Percentiles rank a stretch among this genome's conserved stretches.
Evolutionary conservation across 1,284 basidiomycete species (phyloP).

Genomic region (Ceratorhiza oryzae-sativae): DNA sequence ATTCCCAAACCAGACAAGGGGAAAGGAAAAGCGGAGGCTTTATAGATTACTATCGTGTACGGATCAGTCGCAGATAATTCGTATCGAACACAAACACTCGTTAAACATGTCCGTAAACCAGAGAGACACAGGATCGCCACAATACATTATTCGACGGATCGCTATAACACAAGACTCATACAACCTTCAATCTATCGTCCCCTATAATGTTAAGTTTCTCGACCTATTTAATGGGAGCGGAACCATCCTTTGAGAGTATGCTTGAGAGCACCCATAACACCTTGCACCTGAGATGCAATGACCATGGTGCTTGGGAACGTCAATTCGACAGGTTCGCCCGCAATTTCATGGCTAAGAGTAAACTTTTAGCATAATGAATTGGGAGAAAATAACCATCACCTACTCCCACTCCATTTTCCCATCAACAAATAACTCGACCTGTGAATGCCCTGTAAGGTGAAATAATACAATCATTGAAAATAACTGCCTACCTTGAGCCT

Average conservation of each 20-base stretch:
- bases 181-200: slow-evolving; percentile 2
- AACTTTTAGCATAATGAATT: background rate
- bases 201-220: background rate
- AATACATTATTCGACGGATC: slow-evolving; percentile 24
- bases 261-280: slow-evolving; percentile 22
- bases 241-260: slow-evolving; percentile 32
- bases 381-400: slow-evolving; percentile 44
- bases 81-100: slow-evolving; percentile 22
- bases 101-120: background rate
- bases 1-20: slow-evolving; percentile 37
- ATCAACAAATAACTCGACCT: slow-evolving; percentile 68
- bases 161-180: background rate
- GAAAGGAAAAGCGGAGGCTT: slow-evolving; percentile 41
- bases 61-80: slow-evolving; percentile 30
- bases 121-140: slow-evolving; percentile 2
- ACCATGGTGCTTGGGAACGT: slow-evolving; percentile 57
- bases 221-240: slow-evolving; percentile 16
- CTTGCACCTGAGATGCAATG: slow-evolving; percentile 24
- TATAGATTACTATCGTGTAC: slow-evolving; percentile 37
- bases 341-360: slow-evolving; percentile 57
- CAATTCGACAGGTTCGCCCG: slow-evolving; percentile 59
- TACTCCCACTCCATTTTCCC: slow-evolving; percentile 68
- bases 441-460: background rate
- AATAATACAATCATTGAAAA: background rate
- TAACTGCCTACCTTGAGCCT: slow-evolving; percentile 51